Percentiles rank a stretch among this genome's conserved stretches.
Evolutionary conservation across 202 grass and related monocot species (phyloP).

Genomic region (Panicum virgatum): DNA sequence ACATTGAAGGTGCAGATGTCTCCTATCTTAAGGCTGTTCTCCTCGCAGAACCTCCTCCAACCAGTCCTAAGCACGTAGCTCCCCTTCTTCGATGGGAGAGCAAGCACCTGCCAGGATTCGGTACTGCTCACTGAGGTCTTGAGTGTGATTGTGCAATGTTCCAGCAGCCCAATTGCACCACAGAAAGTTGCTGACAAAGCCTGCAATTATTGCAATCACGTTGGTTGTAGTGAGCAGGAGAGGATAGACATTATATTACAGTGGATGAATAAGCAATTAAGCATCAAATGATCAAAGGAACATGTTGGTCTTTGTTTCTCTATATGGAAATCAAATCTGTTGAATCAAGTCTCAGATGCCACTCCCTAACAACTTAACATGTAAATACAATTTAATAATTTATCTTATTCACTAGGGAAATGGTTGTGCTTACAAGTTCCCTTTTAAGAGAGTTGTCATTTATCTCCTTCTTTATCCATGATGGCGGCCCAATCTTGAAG

Average conservation of each 20-base stretch:
- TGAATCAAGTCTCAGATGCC: neutral
- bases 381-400: neutral
- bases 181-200: neutral
- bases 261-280: neutral
- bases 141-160: neutral
- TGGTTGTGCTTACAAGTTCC: slow-evolving; percentile 9
- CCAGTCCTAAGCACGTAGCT: neutral
- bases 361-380: neutral
- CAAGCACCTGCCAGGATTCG: slow-evolving; percentile 21
- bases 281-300: neutral
- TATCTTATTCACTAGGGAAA: neutral
- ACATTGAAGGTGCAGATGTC: slow-evolving; percentile 47
- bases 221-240: neutral
- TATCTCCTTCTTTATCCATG: slow-evolving; percentile 22
- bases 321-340: neutral
- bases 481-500: neutral
- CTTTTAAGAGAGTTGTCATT: neutral
- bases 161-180: neutral
- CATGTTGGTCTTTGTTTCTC: neutral
- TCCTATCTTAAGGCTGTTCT: slow-evolving; percentile 28
- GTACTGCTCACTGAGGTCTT: neutral
- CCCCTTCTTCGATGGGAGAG: neutral
- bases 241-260: neutral
- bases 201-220: slow-evolving; percentile 1
- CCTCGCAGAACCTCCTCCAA: slow-evolving; percentile 25